Evolutionary conservation across 805 yeast genomes (phyloP).

Genomic region (Hanseniaspora guilliermondii): DNA sequence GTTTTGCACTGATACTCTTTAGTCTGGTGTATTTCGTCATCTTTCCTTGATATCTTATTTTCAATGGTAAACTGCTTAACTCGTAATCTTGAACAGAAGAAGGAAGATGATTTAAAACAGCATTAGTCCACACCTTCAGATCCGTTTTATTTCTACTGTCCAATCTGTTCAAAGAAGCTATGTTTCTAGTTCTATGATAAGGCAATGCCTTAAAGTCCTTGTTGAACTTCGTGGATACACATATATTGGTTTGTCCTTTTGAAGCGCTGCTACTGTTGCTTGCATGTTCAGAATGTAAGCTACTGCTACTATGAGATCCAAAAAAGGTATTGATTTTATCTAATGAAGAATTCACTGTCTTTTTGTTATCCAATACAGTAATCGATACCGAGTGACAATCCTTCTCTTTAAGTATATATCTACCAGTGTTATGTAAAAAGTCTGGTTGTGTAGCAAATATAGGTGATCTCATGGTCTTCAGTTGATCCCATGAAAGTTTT

Average conservation of each 20-base stretch:
- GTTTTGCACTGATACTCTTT: neutral
- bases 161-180: neutral
- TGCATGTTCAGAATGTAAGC: neutral
- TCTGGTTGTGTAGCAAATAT: neutral
- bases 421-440: neutral
- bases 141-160: conserved; percentile 2
- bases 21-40: neutral
- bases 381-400: neutral
- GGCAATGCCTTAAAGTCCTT: conserved; percentile 4
- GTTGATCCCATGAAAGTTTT: neutral
- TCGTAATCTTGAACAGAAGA: neutral
- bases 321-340: conserved; percentile 4
- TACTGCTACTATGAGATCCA: neutral
- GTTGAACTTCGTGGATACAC: neutral
- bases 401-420: neutral
- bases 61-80: neutral
- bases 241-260: neutral
- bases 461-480: neutral
- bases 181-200: conserved; percentile 5
- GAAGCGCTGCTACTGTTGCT: neutral
- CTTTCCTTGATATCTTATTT: neutral
- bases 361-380: neutral
- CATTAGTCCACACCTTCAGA: conserved; percentile 3
- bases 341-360: neutral
- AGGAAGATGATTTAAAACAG: neutral